Percentiles rank a stretch among this genome's conserved stretches.
These are phyloP conservation scores for Globisporangium spinosum DNA, from an alignment of 352 stramenopile genomes.

Conservation along the genomic window DNA sequence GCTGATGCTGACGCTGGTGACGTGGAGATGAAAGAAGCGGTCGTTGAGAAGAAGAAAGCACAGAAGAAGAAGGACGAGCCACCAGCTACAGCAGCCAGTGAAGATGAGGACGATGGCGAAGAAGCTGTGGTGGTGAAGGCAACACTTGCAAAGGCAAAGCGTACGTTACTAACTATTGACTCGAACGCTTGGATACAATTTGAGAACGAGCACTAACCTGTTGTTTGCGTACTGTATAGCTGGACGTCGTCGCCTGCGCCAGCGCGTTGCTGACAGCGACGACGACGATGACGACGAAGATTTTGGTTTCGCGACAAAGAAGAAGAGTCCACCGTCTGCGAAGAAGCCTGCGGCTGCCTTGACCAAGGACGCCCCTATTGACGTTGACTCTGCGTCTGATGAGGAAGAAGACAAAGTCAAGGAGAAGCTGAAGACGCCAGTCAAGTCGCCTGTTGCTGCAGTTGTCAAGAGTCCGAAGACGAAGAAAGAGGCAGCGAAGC, in stretches of 20 bases:
- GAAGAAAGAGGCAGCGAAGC: conserved; percentile 9
- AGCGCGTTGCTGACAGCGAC: conserved; percentile 39
- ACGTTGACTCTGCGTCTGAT: conserved; percentile 25
- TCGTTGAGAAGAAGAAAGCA: neutral
- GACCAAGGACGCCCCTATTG: conserved; percentile 33
- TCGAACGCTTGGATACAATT: neutral
- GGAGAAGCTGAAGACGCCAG: conserved; percentile 20
- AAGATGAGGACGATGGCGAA: conserved; percentile 4
- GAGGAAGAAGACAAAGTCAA: conserved; percentile 11
- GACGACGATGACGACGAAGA: conserved; percentile 51
- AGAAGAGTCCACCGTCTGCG: conserved; percentile 1
- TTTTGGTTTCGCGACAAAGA: conserved; percentile 27
- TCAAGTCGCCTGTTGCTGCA: conserved; percentile 14
- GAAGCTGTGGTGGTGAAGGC: conserved; percentile 2
- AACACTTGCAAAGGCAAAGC: conserved; percentile 29
- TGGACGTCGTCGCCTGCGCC: conserved; percentile 55
- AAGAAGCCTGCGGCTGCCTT: conserved; percentile 20
- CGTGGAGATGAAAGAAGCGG: conserved; percentile 22
- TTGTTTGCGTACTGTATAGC: conserved; percentile 20
- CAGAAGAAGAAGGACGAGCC: conserved; percentile 11
- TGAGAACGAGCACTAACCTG: neutral
- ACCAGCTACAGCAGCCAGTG: conserved; percentile 13
- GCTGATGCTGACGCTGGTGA: conserved; percentile 19
- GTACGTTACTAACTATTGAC: conserved; percentile 23
- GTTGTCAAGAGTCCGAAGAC: conserved; percentile 5